Conservation (phyloP, 139 green algal species). For the Asterochloris erici region DNA sequence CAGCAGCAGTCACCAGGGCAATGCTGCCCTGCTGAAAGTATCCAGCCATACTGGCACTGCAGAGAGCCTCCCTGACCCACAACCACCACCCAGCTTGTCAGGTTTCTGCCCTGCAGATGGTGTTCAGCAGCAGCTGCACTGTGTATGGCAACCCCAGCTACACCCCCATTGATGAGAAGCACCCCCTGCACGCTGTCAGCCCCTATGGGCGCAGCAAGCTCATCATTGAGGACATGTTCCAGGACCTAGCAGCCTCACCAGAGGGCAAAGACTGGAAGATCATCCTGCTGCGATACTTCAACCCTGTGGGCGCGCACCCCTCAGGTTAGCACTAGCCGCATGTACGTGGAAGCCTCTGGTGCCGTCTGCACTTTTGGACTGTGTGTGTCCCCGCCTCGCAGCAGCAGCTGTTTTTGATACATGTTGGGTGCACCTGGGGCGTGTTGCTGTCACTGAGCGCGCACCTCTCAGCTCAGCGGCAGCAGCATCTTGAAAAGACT, state of each 20-base stretch:
- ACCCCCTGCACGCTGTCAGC: conserved; percentile 68
- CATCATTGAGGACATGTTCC: conserved; percentile 94
- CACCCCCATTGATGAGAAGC: conserved; percentile 88
- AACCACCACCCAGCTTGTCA: background rate
- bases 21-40: conserved; percentile 68
- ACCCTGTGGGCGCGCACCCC: conserved; percentile 87
- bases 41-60: conserved; percentile 65
- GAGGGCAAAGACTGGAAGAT: conserved; percentile 75
- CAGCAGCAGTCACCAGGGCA: background rate
- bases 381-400: no score
- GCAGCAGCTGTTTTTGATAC: no score
- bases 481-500: no score
- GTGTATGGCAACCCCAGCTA: conserved; percentile 94
- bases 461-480: no score
- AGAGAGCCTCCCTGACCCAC: no score
- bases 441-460: no score
- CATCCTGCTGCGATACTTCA: conserved; percentile 93
- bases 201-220: conserved; percentile 98
- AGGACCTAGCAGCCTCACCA: conserved; percentile 50
- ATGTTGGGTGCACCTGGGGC: no score
- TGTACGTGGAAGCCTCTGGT: no score
- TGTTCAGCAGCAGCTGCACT: conserved; percentile 91
- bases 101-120: conserved; percentile 60
- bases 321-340: conserved; percentile 31
- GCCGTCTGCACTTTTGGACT: no score